Evolutionary conservation across 129 eudicot species (phyloP), one percentile per base, ranked within the genome.

Genomic region (Pittosporum tobira): DNA sequence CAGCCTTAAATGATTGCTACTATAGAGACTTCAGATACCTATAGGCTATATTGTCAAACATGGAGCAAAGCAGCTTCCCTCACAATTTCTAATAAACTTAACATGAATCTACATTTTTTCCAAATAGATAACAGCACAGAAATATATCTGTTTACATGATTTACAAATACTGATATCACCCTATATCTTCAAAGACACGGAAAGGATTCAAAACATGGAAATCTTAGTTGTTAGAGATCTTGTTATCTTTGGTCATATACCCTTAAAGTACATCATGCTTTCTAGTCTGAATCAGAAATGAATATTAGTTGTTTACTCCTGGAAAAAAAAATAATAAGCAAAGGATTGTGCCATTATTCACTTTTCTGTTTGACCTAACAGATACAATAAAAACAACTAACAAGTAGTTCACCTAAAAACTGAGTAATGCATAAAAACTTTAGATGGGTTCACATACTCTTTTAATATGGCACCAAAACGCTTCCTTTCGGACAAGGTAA

Each of bases 401-500:
- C 37, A 8, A 34, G 40, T 34, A 12, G 7, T 12, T 1, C 40
- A 34, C 40, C 10, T 34, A 34, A 34, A 34, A 6, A 6, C 2
- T 34, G 7, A 7, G 7, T 34, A 34, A 9, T 34, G 40, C 10
- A 34, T 9, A 48, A 13, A 4, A 34, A 23, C n/a, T n/a, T n/a
- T 38, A 38, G 51, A 37, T 29, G 53, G 59, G 27, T 23, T 36
- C 23, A 68, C 91, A 2, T 84, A 84, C 96, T 90, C 94, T 76
- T 75, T 83, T 50, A 90, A 64, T 63, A 90, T 80, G 66, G 74
- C 57, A 76, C 89, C 84, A 62, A 90, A 90, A 19, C 98, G 84
- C 66, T 71, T 85, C 73, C 98, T 80, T 62, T 86, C 98, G n/a
- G 89, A 75, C 66, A 80, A 56, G 60, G 98, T 90, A 61, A 90